Conservation (phyloP, 768 basidiomycete species). For the Tubosaeta sp. region DNA sequence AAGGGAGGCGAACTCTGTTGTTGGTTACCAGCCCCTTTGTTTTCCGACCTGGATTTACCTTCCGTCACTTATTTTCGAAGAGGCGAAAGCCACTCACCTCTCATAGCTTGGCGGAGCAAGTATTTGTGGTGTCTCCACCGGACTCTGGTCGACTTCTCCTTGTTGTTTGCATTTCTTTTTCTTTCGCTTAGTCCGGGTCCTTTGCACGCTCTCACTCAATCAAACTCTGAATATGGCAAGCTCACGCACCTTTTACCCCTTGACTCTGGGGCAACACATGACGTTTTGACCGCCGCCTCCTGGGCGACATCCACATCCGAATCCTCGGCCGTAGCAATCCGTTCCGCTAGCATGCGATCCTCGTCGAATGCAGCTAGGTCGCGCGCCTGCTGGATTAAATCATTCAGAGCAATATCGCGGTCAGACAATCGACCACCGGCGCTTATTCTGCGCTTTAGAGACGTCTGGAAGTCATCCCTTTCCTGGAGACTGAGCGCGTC, state of each 20-base stretch:
- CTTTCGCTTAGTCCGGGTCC: background rate
- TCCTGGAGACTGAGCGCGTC: background rate
- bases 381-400: constrained; percentile 1
- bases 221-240: background rate
- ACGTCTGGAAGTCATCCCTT: background rate
- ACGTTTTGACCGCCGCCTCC: background rate
- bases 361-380: background rate
- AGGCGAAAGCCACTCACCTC: background rate
- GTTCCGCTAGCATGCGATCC: background rate
- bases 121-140: background rate
- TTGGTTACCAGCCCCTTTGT: background rate
- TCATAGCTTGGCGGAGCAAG: background rate
- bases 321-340: background rate
- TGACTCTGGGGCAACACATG: background rate
- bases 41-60: background rate
- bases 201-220: too few species aligned
- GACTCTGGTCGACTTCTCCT: background rate
- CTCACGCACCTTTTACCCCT: background rate
- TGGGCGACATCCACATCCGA: background rate
- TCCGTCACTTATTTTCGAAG: background rate
- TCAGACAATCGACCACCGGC: background rate
- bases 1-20: background rate
- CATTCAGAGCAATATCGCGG: background rate
- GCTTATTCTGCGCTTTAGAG: background rate
- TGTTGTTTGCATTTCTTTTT: background rate